Conservation (phyloP, 2,329 filamentous ascomycete genomes). For the Stagonosporopsis chrysanthemi region DNA sequence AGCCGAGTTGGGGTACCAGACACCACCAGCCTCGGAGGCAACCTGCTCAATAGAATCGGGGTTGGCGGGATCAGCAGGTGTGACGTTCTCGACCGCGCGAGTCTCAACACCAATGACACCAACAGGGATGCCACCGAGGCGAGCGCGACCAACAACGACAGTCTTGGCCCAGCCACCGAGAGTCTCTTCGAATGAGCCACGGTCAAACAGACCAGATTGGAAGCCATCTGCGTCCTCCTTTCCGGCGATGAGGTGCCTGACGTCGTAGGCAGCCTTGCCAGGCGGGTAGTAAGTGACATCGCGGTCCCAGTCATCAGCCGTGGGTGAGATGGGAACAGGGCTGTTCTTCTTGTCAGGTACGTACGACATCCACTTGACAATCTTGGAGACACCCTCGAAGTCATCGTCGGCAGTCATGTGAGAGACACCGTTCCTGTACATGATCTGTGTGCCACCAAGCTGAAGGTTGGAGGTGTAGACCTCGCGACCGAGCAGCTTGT, state of each 20-base stretch:
- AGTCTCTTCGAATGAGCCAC: constrained; percentile 94
- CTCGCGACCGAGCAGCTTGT: constrained; percentile 97
- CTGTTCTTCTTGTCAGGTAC: constrained; percentile 94
- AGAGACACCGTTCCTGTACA: constrained; percentile 99
- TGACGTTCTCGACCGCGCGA: constrained; percentile 94
- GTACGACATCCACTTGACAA: constrained; percentile 97
- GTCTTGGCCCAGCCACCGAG: constrained; percentile 97
- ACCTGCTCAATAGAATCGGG: constrained; percentile 98
- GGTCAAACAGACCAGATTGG: constrained; percentile 92
- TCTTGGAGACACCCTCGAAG: constrained; percentile 96
- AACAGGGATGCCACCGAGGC: constrained; percentile 95
- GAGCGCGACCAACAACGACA: constrained; percentile 94
- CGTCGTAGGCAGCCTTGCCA: constrained; percentile 87
- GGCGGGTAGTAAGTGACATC: constrained; percentile 84
- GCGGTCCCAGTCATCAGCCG: constrained; percentile 88
- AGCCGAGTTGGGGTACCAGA: constrained; percentile 99
- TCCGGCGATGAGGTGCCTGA: constrained; percentile 90
- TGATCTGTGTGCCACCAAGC: constrained; percentile 99
- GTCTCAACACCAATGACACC: constrained; percentile 98
- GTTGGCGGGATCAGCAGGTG: constrained; percentile 95
- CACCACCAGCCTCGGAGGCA: constrained; percentile 92
- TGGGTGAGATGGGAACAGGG: constrained; percentile 90
- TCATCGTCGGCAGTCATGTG: constrained; percentile 98
- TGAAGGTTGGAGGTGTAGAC: constrained; percentile 99
- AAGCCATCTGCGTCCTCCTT: constrained; percentile 86